Conservation (phyloP, 1,139 yeast species). For the Magnusiomyces suaveolens region DNA sequence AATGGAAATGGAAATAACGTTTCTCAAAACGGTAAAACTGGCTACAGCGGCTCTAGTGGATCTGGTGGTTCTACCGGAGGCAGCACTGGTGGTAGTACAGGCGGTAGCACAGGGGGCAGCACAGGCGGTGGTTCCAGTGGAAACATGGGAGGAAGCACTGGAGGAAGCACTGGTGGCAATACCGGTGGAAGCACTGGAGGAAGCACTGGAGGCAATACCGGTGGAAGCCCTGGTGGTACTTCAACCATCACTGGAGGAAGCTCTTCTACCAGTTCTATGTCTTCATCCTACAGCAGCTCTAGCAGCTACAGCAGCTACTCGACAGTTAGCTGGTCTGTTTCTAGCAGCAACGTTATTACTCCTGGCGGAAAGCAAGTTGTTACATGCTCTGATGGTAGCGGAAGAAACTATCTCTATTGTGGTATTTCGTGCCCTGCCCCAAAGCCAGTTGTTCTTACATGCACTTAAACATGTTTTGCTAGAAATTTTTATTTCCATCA, state of each 20-base stretch:
- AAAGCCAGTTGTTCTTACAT: background rate
- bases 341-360: background rate
- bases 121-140: background rate
- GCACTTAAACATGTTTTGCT: background rate
- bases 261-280: background rate
- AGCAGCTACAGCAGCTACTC: background rate
- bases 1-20: background rate
- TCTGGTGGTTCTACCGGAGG: background rate
- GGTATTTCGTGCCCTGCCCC: background rate
- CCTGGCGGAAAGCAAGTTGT: background rate
- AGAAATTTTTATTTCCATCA: too few relatives aligned
- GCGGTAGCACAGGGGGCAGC: background rate
- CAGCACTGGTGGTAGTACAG: background rate
- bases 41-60: background rate
- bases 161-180: background rate
- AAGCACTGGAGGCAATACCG: background rate
- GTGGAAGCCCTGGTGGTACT: background rate
- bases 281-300: background rate
- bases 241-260: background rate
- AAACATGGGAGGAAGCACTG: background rate
- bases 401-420: background rate
- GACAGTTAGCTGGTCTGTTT: conserved; percentile 1
- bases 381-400: conserved; percentile 3
- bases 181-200: background rate
- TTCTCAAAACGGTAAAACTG: background rate